These are phyloP conservation scores for Styphnolobium japonicum DNA, from an alignment of 306 rosid species.

Conservation along the genomic window DNA sequence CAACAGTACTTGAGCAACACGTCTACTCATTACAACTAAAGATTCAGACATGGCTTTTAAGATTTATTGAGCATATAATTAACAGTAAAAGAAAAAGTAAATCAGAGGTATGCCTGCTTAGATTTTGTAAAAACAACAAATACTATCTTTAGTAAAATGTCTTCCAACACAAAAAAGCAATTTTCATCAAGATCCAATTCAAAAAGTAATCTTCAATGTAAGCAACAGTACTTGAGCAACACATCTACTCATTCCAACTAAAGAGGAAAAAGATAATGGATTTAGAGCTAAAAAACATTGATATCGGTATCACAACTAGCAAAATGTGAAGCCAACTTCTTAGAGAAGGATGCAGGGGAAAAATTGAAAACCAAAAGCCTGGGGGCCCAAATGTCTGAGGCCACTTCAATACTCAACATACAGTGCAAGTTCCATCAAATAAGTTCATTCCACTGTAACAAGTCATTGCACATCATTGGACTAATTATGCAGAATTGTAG, in stretches of 20 bases:
- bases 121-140: neutral
- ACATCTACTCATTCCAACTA: neutral
- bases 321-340: neutral
- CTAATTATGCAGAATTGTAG: neutral
- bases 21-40: neutral
- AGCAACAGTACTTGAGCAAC: neutral
- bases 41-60: neutral
- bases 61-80: neutral
- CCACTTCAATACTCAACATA: neutral
- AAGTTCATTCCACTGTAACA: neutral
- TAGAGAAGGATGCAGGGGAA: neutral
- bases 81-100: neutral
- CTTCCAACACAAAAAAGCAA: neutral
- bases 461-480: neutral
- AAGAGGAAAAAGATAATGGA: neutral
- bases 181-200: neutral
- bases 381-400: neutral
- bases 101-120: neutral
- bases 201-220: neutral
- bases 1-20: neutral
- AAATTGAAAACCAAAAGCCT: neutral
- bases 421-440: neutral
- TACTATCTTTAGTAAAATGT: neutral
- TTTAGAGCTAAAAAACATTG: neutral
- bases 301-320: neutral